phyloP scores from a whole-genome alignment of 768 basidiomycete species.

The Lactifluus echinatus region DNA sequence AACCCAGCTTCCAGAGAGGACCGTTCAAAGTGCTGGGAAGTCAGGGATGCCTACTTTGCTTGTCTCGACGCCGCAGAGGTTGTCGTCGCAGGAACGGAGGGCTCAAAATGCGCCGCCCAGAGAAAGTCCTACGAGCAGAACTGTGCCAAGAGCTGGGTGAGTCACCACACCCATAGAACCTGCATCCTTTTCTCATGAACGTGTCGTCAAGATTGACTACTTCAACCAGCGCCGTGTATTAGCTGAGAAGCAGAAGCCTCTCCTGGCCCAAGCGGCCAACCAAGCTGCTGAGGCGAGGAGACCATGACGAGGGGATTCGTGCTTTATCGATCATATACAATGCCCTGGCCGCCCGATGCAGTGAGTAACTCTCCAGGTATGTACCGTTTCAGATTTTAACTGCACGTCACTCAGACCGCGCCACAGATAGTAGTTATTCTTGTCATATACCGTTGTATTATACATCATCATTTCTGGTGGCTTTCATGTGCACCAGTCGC shows the following conservation, averaged over 20 bases:
- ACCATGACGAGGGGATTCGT: background rate
- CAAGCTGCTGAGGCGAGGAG: conserved; percentile 30
- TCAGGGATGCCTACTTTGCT: conserved; percentile 72
- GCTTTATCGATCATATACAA: background rate
- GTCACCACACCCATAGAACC: conserved; percentile 24
- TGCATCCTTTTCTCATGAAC: background rate
- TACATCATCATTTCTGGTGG: no score
- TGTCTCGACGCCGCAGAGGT: conserved; percentile 70
- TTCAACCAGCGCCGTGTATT: conserved; percentile 87
- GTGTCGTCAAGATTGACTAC: conserved; percentile 66
- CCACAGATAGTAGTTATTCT: background rate
- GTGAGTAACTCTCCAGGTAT: background rate
- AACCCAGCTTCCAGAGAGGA: conserved; percentile 47
- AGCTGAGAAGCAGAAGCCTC: conserved; percentile 68
- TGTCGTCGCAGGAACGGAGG: conserved; percentile 68
- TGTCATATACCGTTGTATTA: conserved; percentile 4
- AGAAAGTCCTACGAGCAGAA: conserved; percentile 53
- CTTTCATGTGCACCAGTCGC: background rate
- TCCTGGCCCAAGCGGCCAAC: conserved; percentile 41
- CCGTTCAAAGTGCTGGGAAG: conserved; percentile 79
- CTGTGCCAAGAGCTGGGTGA: conserved; percentile 88
- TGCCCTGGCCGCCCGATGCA: background rate
- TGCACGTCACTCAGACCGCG: background rate
- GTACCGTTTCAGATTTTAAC: background rate
- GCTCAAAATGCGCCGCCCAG: conserved; percentile 46